These are phyloP conservation scores for Diplodia intermedia DNA, from an alignment of 2,329 filamentous ascomycete genomes.

Conservation along the genomic window DNA sequence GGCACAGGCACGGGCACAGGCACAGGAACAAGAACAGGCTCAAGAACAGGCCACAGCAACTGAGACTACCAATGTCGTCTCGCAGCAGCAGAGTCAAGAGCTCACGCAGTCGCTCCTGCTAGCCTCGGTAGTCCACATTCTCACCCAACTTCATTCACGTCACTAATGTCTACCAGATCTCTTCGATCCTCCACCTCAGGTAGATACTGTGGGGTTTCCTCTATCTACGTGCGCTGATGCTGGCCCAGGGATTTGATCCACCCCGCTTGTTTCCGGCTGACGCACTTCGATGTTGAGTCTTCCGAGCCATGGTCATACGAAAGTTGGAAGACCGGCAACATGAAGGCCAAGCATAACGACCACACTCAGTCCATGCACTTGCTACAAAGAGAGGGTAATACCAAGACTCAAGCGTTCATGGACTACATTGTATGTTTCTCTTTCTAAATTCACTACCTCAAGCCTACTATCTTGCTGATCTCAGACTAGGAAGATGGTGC, in stretches of 20 bases:
- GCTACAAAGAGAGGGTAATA: slow-evolving; percentile 51
- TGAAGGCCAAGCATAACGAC: slow-evolving; percentile 46
- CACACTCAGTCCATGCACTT: slow-evolving; percentile 52
- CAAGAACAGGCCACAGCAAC: slow-evolving; percentile 46
- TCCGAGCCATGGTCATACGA: slow-evolving; percentile 41
- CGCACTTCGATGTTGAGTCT: slow-evolving; percentile 38
- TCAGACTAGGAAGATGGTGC: slow-evolving; percentile 56
- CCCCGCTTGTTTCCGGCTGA: slow-evolving; percentile 42
- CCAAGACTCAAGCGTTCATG: slow-evolving; percentile 53
- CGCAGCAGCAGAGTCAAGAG: slow-evolving; percentile 55
- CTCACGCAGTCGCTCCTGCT: slow-evolving; percentile 58
- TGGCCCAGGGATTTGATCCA: slow-evolving; percentile 41
- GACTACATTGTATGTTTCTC: slow-evolving; percentile 53
- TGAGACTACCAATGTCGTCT: slow-evolving; percentile 34
- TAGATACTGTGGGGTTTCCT: not conserved
- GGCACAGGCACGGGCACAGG: slow-evolving; percentile 40
- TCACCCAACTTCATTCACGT: too few species aligned
- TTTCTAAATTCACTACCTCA: not conserved
- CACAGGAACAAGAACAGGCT: slow-evolving; percentile 40
- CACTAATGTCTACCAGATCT: slow-evolving; percentile 7
- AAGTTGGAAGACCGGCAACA: slow-evolving; percentile 26
- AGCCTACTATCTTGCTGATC: slow-evolving; percentile 38
- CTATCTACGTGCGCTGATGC: not conserved
- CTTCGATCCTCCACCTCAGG: slow-evolving; percentile 7
- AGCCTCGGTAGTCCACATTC: slow-evolving; percentile 48